Percentiles rank a stretch among this genome's conserved stretches.
These are phyloP conservation scores for Microcyclospora pomicola DNA, from an alignment of 2,329 filamentous ascomycete species.

Conservation along the genomic window DNA sequence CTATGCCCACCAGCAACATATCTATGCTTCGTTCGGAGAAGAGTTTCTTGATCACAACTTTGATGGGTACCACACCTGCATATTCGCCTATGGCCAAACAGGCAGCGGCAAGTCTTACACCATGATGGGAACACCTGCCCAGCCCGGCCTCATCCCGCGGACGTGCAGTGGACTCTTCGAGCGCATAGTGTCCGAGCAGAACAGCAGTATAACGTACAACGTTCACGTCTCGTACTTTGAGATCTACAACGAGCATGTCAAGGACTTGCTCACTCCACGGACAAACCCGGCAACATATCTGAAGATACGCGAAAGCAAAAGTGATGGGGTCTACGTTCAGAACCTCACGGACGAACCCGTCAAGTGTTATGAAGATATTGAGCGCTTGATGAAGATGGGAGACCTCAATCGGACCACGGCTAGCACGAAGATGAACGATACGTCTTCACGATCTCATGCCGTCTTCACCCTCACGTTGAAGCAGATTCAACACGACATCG, in stretches of 20 bases:
- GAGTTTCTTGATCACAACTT: conserved; percentile 99
- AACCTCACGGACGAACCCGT: conserved; percentile 89
- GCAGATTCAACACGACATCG: conserved; percentile 94
- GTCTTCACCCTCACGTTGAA: conserved; percentile 98
- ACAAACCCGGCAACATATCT: conserved; percentile 78
- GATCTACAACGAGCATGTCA: conserved; percentile 98
- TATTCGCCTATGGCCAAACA: conserved; percentile 96
- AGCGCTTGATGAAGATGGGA: conserved; percentile 80
- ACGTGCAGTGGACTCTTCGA: conserved; percentile 95
- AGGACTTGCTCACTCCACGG: conserved; percentile 73
- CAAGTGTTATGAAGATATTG: conserved; percentile 71
- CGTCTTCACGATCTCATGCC: conserved; percentile 86
- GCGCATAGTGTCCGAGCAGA: conserved; percentile 72
- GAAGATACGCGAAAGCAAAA: conserved; percentile 91
- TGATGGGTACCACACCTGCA: conserved; percentile 97
- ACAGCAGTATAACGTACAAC: conserved; percentile 87
- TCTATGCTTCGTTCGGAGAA: conserved; percentile 87
- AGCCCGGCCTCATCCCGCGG: conserved; percentile 82
- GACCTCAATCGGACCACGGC: conserved; percentile 79
- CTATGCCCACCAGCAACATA: conserved; percentile 83
- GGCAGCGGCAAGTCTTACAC: conserved; percentile 97
- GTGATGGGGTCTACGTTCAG: conserved; percentile 92
- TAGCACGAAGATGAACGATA: conserved; percentile 99
- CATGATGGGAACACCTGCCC: conserved; percentile 79
- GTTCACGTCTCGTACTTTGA: conserved; percentile 98